Conservation (phyloP, 148 eudicot genomes). For the Rhododendron molle region DNA sequence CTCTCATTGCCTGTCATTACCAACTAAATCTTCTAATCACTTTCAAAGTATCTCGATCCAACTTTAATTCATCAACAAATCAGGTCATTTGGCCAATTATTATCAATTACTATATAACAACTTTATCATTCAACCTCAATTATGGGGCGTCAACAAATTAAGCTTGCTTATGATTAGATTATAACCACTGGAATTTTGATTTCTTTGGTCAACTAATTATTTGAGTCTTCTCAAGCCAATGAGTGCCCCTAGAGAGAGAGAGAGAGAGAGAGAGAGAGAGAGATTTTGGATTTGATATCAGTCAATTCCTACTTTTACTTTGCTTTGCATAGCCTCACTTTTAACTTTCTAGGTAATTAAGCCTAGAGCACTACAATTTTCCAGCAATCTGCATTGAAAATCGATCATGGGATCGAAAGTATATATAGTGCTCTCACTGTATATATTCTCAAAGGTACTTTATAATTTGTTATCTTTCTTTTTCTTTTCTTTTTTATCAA, state of each 20-base stretch:
- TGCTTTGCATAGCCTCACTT: neutral
- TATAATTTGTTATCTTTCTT: no score
- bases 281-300: neutral
- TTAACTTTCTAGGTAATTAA: neutral
- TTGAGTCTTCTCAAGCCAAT: neutral
- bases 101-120: neutral
- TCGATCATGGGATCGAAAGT: neutral
- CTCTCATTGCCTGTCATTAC: neutral
- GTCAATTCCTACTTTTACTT: neutral
- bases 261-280: no score
- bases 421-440: neutral
- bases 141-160: neutral
- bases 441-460: neutral
- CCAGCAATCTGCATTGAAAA: neutral
- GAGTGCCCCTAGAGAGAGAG: neutral
- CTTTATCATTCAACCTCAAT: slow-evolving; percentile 4
- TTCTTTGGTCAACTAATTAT: neutral
- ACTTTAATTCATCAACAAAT: neutral
- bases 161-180: neutral
- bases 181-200: neutral
- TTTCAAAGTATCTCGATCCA: neutral
- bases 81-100: neutral
- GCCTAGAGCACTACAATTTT: neutral
- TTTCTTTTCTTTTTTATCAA: no score
- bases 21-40: slow-evolving; percentile 1